Evolutionary conservation across 2,329 filamentous ascomycete species (phyloP).

Genomic region (Aureobasidium leucospermi): DNA sequence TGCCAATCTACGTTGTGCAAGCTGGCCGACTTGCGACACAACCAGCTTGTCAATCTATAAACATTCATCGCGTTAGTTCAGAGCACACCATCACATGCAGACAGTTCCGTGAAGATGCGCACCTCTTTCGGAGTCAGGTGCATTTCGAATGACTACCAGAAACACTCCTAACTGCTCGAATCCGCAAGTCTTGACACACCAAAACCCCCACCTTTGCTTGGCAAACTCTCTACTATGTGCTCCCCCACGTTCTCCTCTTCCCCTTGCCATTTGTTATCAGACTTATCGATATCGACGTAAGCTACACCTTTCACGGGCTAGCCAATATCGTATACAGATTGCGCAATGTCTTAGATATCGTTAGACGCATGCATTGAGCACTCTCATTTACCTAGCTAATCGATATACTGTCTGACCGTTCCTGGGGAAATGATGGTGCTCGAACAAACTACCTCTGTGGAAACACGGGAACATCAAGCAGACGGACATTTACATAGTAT

Average conservation of each 20-base stretch:
- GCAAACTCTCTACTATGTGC: background rate
- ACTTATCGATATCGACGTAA: background rate
- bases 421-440: background rate
- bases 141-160: slow-evolving; percentile 20
- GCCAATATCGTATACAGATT: background rate
- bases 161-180: background rate
- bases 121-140: slow-evolving; percentile 32
- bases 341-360: background rate
- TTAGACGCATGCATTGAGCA: background rate
- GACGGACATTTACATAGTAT: background rate
- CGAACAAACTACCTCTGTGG: background rate
- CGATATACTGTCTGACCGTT: background rate
- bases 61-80: slow-evolving; percentile 2
- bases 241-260: background rate
- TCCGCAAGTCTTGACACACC: slow-evolving; percentile 8
- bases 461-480: background rate
- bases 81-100: background rate
- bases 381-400: background rate
- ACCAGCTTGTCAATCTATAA: slow-evolving; percentile 86
- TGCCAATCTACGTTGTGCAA: slow-evolving; percentile 82
- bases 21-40: slow-evolving; percentile 78
- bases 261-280: background rate
- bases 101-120: background rate
- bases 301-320: background rate
- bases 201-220: slow-evolving; percentile 5